Percentiles rank a stretch among this genome's conserved stretches.
phyloP scores from a whole-genome alignment of 257 asterid species.

The Solanum paucissectum region DNA sequence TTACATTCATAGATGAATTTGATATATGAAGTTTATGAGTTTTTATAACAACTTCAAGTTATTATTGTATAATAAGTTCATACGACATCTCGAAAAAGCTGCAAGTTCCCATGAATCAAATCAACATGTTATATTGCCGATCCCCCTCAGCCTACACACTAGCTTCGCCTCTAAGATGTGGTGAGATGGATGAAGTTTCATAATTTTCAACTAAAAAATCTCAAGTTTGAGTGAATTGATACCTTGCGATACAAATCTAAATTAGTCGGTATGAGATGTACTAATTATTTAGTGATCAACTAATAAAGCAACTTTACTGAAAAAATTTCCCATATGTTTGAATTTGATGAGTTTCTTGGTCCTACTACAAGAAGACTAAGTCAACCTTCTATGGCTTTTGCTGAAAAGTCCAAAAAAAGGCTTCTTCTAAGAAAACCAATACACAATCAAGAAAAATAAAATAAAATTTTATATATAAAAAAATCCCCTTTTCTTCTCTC shows the following conservation, averaged over 20 bases:
- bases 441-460: not conserved
- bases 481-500: not conserved
- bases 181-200: not conserved
- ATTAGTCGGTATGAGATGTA: not conserved
- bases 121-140: not conserved
- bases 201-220: accelerated
- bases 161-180: not conserved
- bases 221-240: not conserved
- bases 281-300: not conserved
- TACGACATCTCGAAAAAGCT: not conserved
- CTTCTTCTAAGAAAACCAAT: slow-evolving; percentile 2
- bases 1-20: accelerated
- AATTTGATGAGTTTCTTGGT: not conserved
- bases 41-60: not conserved
- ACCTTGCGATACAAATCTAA: accelerated
- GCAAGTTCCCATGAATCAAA: not conserved
- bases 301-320: not conserved
- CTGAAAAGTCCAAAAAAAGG: slow-evolving; percentile 11
- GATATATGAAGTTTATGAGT: not conserved
- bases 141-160: not conserved
- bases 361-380: slow-evolving; percentile 12
- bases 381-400: slow-evolving; percentile 23
- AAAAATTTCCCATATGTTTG: not conserved
- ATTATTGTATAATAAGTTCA: not conserved
- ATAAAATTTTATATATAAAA: not conserved